Evolutionary conservation across 2,329 filamentous ascomycete species (phyloP).

Genomic region (Monosporascus sp.): DNA sequence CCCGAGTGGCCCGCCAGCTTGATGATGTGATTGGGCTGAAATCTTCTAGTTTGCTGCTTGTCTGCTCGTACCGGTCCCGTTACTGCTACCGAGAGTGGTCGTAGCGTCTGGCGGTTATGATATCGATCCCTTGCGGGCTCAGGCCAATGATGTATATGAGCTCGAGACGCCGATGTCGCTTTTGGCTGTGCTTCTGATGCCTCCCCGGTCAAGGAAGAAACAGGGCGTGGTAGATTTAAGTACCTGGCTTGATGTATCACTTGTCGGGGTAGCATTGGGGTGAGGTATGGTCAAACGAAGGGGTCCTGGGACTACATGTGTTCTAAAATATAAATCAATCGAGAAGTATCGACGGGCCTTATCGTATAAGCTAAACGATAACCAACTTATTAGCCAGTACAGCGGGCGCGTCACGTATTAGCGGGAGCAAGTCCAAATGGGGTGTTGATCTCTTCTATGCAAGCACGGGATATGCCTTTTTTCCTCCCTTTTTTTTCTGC

Average conservation of each 20-base stretch:
- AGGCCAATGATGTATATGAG: not conserved
- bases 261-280: not conserved
- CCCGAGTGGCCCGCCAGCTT: constrained; percentile 21
- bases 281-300: not conserved
- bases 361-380: not conserved
- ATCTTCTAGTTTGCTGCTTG: constrained; percentile 2
- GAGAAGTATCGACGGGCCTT: not conserved
- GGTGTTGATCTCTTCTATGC: no score
- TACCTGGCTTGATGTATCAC: not conserved
- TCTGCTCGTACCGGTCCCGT: no score
- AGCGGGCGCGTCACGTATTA: no score
- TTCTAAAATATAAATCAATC: not conserved
- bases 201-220: not conserved
- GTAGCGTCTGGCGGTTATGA: no score
- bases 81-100: no score
- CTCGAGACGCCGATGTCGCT: not conserved
- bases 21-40: constrained; percentile 23
- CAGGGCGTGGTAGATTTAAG: not conserved
- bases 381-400: not conserved
- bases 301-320: not conserved
- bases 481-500: no score
- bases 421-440: no score
- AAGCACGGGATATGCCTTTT: no score
- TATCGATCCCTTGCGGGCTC: no score
- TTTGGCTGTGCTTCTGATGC: not conserved